phyloP scores from a whole-genome alignment of 2,329 filamentous ascomycete species.

The Plenodomus tracheiphilus region DNA sequence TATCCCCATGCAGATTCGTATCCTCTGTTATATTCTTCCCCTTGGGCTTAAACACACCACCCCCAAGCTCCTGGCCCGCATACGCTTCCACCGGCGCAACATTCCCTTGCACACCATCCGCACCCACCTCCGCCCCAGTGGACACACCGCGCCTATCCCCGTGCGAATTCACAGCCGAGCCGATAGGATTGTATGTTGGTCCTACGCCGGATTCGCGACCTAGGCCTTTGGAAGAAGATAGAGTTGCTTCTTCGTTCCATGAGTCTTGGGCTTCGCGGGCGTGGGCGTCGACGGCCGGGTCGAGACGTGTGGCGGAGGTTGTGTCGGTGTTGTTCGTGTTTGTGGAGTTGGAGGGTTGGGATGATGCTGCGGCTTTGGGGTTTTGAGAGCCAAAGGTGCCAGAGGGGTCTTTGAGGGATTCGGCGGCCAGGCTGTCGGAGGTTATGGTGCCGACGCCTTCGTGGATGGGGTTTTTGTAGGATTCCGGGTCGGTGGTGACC shows the following conservation, averaged over 20 bases:
- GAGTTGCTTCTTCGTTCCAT: constrained; percentile 46
- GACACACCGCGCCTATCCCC: constrained; percentile 23
- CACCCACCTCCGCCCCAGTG: constrained; percentile 37
- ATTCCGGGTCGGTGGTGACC: constrained; percentile 54
- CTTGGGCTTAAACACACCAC: constrained; percentile 50
- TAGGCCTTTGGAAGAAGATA: constrained; percentile 43
- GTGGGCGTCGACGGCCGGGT: constrained; percentile 52
- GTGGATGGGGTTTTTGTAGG: constrained; percentile 53
- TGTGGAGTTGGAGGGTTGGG: constrained; percentile 56
- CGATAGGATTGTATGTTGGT: constrained; percentile 37
- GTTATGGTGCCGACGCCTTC: constrained; percentile 68
- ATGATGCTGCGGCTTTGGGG: constrained; percentile 54
- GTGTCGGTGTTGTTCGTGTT: constrained; percentile 62
- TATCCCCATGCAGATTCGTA: constrained; percentile 21
- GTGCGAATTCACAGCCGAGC: constrained; percentile 26
- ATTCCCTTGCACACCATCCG: constrained; percentile 29
- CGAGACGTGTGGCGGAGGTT: constrained; percentile 55
- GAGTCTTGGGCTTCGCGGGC: constrained; percentile 49
- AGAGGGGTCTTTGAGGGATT: constrained; percentile 64
- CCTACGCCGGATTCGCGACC: constrained; percentile 43
- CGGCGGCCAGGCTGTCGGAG: constrained; percentile 73
- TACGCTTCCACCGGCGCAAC: constrained; percentile 46
- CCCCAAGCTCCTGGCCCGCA: constrained; percentile 27
- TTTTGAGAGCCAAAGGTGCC: constrained; percentile 66
- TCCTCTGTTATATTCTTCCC: constrained; percentile 57